Evolutionary conservation across 164 flowering plant species (phyloP).

Genomic region (Santalum album): DNA sequence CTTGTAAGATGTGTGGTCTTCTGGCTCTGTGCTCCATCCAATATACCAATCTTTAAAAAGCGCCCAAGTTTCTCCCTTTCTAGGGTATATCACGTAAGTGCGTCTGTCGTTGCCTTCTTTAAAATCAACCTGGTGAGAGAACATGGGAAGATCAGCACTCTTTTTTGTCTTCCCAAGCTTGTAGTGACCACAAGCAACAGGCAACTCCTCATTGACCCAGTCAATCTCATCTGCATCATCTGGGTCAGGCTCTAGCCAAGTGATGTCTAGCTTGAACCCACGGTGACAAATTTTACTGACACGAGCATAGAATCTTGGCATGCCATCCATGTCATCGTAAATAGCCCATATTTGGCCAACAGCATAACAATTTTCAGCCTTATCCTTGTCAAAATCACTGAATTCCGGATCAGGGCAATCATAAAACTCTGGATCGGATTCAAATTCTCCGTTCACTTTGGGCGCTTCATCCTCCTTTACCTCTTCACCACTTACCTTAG

Average conservation of each 20-base stretch:
- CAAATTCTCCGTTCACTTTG: slow-evolving; percentile 1
- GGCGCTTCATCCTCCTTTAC: slow-evolving; percentile 4
- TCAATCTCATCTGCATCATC: slow-evolving; percentile 15
- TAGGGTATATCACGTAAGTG: slow-evolving; percentile 23
- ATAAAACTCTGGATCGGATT: neutral
- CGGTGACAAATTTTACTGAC: slow-evolving; percentile 23
- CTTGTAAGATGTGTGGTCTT: slow-evolving; percentile 21
- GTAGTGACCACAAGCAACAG: slow-evolving; percentile 25
- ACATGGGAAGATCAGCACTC: neutral
- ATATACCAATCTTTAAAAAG: slow-evolving; percentile 50
- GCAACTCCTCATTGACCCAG: slow-evolving; percentile 28
- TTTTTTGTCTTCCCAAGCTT: neutral
- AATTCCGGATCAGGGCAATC: slow-evolving; percentile 38
- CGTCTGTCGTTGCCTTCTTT: neutral
- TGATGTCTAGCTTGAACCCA: slow-evolving; percentile 30
- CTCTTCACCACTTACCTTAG: slow-evolving; percentile 1
- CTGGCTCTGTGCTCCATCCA: slow-evolving; percentile 37
- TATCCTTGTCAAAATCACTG: slow-evolving; percentile 31
- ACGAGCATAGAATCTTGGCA: slow-evolving; percentile 56
- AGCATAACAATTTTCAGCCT: slow-evolving; percentile 19
- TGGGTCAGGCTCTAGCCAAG: slow-evolving; percentile 46
- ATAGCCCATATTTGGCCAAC: slow-evolving; percentile 48
- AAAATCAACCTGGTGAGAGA: neutral
- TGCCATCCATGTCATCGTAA: slow-evolving; percentile 43
- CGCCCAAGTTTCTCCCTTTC: slow-evolving; percentile 65